Evolutionary conservation across 768 basidiomycete species (phyloP).

Genomic region (Naganishia friedmannii): DNA sequence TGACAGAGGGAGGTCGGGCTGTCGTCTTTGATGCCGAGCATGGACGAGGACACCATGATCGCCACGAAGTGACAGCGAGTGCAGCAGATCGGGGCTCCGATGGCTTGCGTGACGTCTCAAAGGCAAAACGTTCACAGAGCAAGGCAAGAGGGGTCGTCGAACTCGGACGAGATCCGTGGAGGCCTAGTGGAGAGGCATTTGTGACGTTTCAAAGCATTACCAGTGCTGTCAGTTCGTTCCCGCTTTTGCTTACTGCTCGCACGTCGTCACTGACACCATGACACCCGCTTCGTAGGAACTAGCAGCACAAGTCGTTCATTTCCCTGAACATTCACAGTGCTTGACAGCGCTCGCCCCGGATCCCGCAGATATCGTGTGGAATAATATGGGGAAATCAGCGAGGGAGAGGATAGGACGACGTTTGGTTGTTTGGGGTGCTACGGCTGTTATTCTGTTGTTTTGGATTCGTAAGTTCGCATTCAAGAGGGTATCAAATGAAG

Average conservation of each 20-base stretch:
- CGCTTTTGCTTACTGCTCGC: neutral
- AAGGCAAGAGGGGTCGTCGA: neutral
- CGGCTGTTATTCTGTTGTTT: slow-evolving; percentile 73
- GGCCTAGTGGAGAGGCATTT: slow-evolving; percentile 79
- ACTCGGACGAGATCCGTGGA: slow-evolving; percentile 42
- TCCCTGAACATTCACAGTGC: slow-evolving; percentile 64
- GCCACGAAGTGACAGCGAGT: too few species aligned
- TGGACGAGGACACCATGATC: slow-evolving; percentile 54
- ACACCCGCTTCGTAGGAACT: slow-evolving; percentile 63
- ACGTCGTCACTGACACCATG: neutral
- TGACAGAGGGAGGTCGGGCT: slow-evolving; percentile 13
- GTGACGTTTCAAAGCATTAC: slow-evolving; percentile 97
- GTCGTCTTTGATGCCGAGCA: neutral
- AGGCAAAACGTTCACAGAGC: too few species aligned
- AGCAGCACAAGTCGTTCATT: slow-evolving; percentile 77
- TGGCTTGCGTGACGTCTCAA: too few species aligned
- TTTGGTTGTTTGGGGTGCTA: slow-evolving; percentile 58
- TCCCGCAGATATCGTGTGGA: slow-evolving; percentile 93
- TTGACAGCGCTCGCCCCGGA: slow-evolving; percentile 79
- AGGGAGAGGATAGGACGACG: slow-evolving; percentile 65
- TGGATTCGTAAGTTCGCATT: slow-evolving; percentile 61
- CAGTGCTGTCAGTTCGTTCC: slow-evolving; percentile 65
- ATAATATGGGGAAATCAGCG: slow-evolving; percentile 71
- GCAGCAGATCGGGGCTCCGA: too few species aligned
- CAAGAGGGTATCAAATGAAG: neutral